A percentile compares a stretch with the other conserved stretches of the same genome.
phyloP scores from a whole-genome alignment of 2,329 filamentous ascomycete species.

The Cryphonectria japonica region DNA sequence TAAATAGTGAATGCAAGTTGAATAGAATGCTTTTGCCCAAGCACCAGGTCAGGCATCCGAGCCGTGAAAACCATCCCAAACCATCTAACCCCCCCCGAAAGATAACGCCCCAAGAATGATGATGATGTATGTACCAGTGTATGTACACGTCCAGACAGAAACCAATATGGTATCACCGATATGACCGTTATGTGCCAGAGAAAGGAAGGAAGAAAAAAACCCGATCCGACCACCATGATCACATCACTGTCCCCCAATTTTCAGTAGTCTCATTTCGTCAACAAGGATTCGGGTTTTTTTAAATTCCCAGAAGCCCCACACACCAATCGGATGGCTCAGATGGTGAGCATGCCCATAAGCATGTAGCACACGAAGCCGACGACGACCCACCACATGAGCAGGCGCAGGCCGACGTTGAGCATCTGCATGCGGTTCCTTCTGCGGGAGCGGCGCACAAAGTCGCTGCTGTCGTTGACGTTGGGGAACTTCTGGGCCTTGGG shows the following conservation, averaged over 20 bases:
- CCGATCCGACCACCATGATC: background rate
- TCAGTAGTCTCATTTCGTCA: background rate
- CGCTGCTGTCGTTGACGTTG: constrained; percentile 30
- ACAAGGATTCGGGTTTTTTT: background rate
- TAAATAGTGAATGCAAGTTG: background rate
- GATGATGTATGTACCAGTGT: background rate
- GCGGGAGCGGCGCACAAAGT: constrained; percentile 32
- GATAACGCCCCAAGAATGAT: constrained; percentile 4
- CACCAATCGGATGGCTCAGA: background rate
- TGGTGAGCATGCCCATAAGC: constrained; percentile 28
- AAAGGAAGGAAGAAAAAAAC: background rate
- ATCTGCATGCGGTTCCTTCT: constrained; percentile 34
- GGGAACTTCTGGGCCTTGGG: constrained; percentile 32
- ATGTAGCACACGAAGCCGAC: constrained; percentile 30
- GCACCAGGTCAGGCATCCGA: constrained; percentile 8
- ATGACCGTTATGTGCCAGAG: constrained; percentile 3
- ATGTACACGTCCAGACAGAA: background rate
- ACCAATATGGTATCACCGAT: constrained; percentile 7
- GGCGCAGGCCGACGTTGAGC: constrained; percentile 32
- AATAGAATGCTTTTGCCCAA: constrained; percentile 9
- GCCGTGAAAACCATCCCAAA: background rate
- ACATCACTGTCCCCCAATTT: background rate
- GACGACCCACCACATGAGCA: constrained; percentile 31
- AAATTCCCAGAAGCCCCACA: background rate
- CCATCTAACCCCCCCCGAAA: constrained; percentile 8